phyloP scores from a whole-genome alignment of 306 rosid species.

The Quercus mongolica region DNA sequence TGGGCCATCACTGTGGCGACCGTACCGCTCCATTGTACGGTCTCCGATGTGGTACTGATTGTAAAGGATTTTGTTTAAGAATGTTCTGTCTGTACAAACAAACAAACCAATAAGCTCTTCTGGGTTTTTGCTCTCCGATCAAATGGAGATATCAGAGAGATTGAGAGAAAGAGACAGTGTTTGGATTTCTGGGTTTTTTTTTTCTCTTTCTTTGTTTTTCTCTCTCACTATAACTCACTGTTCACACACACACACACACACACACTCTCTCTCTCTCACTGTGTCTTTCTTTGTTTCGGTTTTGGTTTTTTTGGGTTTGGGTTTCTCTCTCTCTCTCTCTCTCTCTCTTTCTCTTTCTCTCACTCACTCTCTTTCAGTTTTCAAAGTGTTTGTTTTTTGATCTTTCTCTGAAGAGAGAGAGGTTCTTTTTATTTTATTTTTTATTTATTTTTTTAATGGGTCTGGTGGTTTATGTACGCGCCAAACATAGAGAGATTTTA shows the following conservation, averaged over 20 bases:
- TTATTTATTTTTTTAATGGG: background rate
- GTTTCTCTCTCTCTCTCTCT: background rate
- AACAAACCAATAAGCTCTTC: too few species aligned
- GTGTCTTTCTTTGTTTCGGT: slow-evolving; percentile 14
- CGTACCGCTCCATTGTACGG: slow-evolving; percentile 94
- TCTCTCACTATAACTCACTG: background rate
- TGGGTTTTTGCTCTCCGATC: slow-evolving; percentile 32
- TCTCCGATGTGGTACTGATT: slow-evolving; percentile 24
- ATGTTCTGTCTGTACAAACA: background rate
- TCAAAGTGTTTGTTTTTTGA: slow-evolving; percentile 37
- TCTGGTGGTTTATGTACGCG: slow-evolving; percentile 38
- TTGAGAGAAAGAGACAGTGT: slow-evolving; percentile 21
- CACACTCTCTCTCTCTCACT: slow-evolving; percentile 42
- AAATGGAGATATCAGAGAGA: slow-evolving; percentile 43
- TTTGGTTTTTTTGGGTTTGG: background rate
- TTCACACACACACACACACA: background rate
- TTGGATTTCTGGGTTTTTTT: slow-evolving; percentile 37
- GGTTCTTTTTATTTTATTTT: background rate
- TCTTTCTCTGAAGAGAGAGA: slow-evolving; percentile 12
- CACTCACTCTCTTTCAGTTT: slow-evolving; percentile 37
- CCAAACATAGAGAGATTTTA: slow-evolving; percentile 33
- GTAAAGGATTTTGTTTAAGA: slow-evolving; percentile 14
- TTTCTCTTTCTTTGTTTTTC: slow-evolving; percentile 26
- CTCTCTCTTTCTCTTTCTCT: slow-evolving; percentile 20
- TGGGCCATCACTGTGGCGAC: slow-evolving; percentile 62